A percentile compares a stretch with the other conserved stretches of the same genome.
Evolutionary conservation across 352 stramenopile genomes (phyloP).

Genomic region (Globisporangium emineosum): DNA sequence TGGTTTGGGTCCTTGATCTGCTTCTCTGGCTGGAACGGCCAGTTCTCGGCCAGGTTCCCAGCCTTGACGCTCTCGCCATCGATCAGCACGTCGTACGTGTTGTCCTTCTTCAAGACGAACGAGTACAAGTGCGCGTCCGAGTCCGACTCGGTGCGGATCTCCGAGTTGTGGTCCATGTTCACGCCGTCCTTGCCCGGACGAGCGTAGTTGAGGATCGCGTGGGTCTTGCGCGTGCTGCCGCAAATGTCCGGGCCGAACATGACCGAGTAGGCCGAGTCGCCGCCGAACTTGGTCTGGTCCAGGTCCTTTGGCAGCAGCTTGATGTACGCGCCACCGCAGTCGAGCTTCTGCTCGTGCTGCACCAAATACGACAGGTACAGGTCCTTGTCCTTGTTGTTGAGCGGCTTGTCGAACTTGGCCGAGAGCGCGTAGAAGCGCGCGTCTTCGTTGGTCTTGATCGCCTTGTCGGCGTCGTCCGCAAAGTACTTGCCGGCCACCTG

Average conservation of each 20-base stretch:
- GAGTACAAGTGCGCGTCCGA: constrained; percentile 97
- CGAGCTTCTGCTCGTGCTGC: constrained; percentile 98
- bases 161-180: constrained; percentile 88
- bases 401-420: constrained; percentile 85
- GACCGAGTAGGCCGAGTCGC: constrained; percentile 93
- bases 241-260: constrained; percentile 99
- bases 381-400: constrained; percentile 90
- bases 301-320: constrained; percentile 95
- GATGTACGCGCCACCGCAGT: constrained; percentile 99
- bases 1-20: constrained; percentile 96
- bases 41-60: constrained; percentile 93
- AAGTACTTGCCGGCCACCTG: constrained; percentile 93
- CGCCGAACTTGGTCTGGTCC: constrained; percentile 92
- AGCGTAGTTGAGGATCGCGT: constrained; percentile 98
- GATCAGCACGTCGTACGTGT: constrained; percentile 96
- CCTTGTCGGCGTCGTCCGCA: constrained; percentile 89
- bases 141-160: constrained; percentile 79
- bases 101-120: constrained; percentile 95
- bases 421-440: constrained; percentile 97
- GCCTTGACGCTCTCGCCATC: constrained; percentile 94
- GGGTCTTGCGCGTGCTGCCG: constrained; percentile 94
- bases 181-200: constrained; percentile 92
- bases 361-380: constrained; percentile 96
- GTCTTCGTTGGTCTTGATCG: constrained; percentile 93
- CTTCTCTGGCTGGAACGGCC: constrained; percentile 94